phyloP scores from a whole-genome alignment of 331 rosid species.

The Pyrus hybrid region DNA sequence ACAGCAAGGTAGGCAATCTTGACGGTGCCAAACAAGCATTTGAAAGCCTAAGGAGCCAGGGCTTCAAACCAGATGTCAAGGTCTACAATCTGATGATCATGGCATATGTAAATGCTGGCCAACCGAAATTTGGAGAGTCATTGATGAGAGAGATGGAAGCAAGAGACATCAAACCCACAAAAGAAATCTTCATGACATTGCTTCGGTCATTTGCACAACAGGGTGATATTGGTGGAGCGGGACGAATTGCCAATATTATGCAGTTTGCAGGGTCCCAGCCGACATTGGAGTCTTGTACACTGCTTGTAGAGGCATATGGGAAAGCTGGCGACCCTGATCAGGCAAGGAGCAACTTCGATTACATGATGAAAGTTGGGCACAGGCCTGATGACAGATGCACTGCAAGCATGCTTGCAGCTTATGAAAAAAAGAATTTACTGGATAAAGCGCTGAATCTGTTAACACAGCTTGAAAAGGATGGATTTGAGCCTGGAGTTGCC shows the following conservation, averaged over 20 bases:
- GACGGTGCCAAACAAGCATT: constrained; percentile 56
- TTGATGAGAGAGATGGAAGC: constrained; percentile 66
- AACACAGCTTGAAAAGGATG: constrained; percentile 59
- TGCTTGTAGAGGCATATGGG: constrained; percentile 58
- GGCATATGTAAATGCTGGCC: constrained; percentile 56
- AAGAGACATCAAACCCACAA: constrained; percentile 40
- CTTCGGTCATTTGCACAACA: constrained; percentile 45
- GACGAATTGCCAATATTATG: constrained; percentile 45
- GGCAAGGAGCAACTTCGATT: constrained; percentile 61
- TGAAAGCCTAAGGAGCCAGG: constrained; percentile 46
- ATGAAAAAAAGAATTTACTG: constrained; percentile 51
- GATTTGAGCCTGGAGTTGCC: constrained; percentile 75
- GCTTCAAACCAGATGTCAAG: constrained; percentile 60
- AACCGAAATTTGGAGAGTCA: constrained; percentile 33
- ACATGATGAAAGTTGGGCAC: constrained; percentile 47
- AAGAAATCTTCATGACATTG: constrained; percentile 63
- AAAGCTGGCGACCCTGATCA: constrained; percentile 33
- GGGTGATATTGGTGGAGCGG: constrained; percentile 37
- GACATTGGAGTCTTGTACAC: constrained; percentile 48
- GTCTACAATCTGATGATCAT: constrained; percentile 58
- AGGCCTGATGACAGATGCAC: constrained; percentile 73
- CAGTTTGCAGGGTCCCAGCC: constrained; percentile 46
- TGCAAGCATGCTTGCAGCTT: constrained; percentile 76
- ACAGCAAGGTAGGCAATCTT: constrained; percentile 66
- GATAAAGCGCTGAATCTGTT: constrained; percentile 67